phyloP scores from a whole-genome alignment of 2,329 filamentous ascomycete genomes.

The Sporothrix curviconia region DNA sequence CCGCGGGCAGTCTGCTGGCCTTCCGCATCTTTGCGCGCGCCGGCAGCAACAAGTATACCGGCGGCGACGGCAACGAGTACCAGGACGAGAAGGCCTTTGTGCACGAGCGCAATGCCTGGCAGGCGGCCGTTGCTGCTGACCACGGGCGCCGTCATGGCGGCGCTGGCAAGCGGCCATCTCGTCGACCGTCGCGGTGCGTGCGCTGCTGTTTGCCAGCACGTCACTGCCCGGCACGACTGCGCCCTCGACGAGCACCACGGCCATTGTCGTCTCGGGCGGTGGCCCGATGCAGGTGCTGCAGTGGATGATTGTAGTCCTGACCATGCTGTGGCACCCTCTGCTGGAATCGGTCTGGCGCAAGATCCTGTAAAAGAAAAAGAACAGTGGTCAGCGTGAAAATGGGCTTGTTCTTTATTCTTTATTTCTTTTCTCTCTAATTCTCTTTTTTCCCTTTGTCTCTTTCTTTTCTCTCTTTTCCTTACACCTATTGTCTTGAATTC shows the following conservation, averaged over 20 bases:
- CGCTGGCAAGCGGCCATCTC: slow-evolving; percentile 17
- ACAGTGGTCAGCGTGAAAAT: neutral
- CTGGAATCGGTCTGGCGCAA: slow-evolving; percentile 15
- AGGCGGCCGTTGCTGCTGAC: slow-evolving; percentile 11
- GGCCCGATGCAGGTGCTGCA: slow-evolving; percentile 18
- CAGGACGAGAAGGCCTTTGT: neutral
- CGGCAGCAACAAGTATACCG: neutral
- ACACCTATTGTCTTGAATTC: neutral
- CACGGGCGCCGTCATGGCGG: slow-evolving; percentile 15
- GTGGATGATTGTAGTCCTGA: slow-evolving; percentile 20
- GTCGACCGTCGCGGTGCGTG: slow-evolving; percentile 17
- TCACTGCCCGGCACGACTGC: slow-evolving; percentile 11
- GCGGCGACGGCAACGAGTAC: neutral
- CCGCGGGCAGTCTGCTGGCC: slow-evolving; percentile 13
- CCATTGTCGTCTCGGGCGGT: slow-evolving; percentile 14
- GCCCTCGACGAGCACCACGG: neutral
- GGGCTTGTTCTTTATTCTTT: too few relatives aligned
- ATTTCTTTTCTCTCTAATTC: neutral
- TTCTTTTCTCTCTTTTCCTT: neutral
- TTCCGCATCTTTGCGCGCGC: neutral
- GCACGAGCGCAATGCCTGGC: slow-evolving; percentile 9
- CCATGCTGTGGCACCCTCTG: slow-evolving; percentile 19
- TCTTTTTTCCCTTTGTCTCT: neutral
- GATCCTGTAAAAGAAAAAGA: slow-evolving; percentile 6
- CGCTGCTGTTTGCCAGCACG: slow-evolving; percentile 19